Conservation (phyloP, 2,329 filamentous ascomycete genomes). For the Ceratocystiopsis sp. region DNA sequence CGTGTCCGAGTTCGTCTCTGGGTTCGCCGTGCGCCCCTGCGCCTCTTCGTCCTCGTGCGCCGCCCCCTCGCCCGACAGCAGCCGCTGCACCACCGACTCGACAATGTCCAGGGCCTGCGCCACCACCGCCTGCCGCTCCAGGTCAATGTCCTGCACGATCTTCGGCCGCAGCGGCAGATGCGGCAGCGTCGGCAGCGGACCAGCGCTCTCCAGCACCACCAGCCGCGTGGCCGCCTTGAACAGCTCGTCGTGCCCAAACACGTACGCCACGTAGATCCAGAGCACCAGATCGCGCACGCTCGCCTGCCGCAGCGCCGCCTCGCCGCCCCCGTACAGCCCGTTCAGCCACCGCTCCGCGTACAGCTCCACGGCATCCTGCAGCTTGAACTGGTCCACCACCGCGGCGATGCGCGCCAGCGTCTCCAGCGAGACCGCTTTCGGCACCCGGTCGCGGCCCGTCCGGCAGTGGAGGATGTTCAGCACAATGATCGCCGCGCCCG, state of each 20-base stretch:
- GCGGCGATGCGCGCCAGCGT: conserved; percentile 25
- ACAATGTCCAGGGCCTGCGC: conserved; percentile 10
- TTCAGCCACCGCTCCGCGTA: conserved; percentile 25
- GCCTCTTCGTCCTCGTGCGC: neutral
- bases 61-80: conserved; percentile 2
- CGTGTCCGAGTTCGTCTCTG: conserved; percentile 10
- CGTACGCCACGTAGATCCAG: conserved; percentile 17
- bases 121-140: conserved; percentile 13
- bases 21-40: conserved; percentile 8
- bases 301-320: neutral
- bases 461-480: conserved; percentile 29
- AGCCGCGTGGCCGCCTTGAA: conserved; percentile 14
- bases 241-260: conserved; percentile 14
- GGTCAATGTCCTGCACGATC: conserved; percentile 15
- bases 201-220: conserved; percentile 12
- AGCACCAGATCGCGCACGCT: conserved; percentile 12
- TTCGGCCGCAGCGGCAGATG: conserved; percentile 15
- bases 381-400: conserved; percentile 25
- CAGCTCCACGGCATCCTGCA: conserved; percentile 23
- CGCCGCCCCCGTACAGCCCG: conserved; percentile 4
- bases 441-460: conserved; percentile 21
- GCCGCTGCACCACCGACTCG: conserved; percentile 11
- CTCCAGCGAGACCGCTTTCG: conserved; percentile 20
- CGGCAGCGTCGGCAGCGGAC: conserved; percentile 10
- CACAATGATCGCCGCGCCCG: conserved; percentile 21